phyloP scores from a whole-genome alignment of 2,329 filamentous ascomycete genomes.

The Fusarium sp. region DNA sequence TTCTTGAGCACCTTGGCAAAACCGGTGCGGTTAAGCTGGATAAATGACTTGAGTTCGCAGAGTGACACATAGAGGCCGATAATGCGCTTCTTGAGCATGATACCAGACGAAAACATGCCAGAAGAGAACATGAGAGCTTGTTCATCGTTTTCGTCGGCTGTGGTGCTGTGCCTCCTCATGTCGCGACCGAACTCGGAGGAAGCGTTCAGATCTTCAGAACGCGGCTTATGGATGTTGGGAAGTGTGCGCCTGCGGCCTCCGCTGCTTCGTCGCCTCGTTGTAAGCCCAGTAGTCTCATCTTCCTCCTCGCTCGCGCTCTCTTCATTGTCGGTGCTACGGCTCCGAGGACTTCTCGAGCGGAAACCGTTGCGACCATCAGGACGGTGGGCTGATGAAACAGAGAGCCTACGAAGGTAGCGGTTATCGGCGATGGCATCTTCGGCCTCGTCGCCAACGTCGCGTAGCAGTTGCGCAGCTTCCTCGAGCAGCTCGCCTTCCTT shows the following conservation, averaged over 20 bases:
- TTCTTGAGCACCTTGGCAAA: constrained; percentile 98
- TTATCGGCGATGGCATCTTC: constrained; percentile 62
- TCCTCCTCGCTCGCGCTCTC: constrained; percentile 74
- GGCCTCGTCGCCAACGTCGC: constrained; percentile 76
- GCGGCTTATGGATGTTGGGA: constrained; percentile 49
- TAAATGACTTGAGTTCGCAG: constrained; percentile 94
- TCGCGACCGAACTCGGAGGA: constrained; percentile 67
- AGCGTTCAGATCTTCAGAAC: constrained; percentile 65
- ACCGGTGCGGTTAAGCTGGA: constrained; percentile 95
- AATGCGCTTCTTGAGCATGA: constrained; percentile 92
- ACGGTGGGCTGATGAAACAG: constrained; percentile 39
- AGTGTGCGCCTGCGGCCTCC: constrained; percentile 53
- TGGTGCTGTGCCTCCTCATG: constrained; percentile 70
- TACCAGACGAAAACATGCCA: constrained; percentile 71
- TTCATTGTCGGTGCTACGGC: constrained; percentile 64
- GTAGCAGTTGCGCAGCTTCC: constrained; percentile 80
- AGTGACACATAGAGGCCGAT: constrained; percentile 89
- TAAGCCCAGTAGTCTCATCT: constrained; percentile 67
- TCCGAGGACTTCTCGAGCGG: constrained; percentile 51
- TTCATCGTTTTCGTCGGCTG: constrained; percentile 82
- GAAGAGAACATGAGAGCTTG: constrained; percentile 74
- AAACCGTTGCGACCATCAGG: constrained; percentile 28
- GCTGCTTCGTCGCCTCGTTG: constrained; percentile 58
- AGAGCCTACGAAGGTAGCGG: constrained; percentile 49
- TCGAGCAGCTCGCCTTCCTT: constrained; percentile 90